Conservation (phyloP, 1,139 yeast genomes). For the Blastobotrys niveus region DNA sequence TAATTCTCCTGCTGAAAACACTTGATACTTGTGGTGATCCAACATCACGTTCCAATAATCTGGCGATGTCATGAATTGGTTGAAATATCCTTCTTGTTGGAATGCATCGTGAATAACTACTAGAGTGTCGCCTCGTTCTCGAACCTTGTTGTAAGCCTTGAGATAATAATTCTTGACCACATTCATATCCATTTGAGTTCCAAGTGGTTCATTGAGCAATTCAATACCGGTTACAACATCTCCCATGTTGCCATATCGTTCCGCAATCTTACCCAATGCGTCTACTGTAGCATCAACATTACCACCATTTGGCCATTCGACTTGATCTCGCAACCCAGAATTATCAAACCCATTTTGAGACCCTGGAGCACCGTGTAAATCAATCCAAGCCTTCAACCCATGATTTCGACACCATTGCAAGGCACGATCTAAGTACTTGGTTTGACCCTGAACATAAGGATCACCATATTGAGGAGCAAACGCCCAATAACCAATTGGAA, state of each 20-base stretch:
- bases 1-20: conserved; percentile 62
- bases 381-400: conserved; percentile 78
- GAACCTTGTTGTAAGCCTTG: conserved; percentile 49
- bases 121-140: conserved; percentile 42
- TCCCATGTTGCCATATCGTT: conserved; percentile 60
- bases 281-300: conserved; percentile 50
- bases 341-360: conserved; percentile 96
- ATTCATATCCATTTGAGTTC: conserved; percentile 56
- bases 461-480: conserved; percentile 58
- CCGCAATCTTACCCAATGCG: conserved; percentile 41
- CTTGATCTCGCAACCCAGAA: conserved; percentile 72
- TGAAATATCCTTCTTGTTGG: conserved; percentile 55
- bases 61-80: conserved; percentile 42
- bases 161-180: conserved; percentile 51
- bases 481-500: conserved; percentile 98
- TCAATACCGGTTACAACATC: conserved; percentile 83
- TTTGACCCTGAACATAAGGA: conserved; percentile 88
- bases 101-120: conserved; percentile 73
- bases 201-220: conserved; percentile 85
- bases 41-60: conserved; percentile 60
- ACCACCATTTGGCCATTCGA: conserved; percentile 45
- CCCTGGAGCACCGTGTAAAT: conserved; percentile 95
- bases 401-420: conserved; percentile 64
- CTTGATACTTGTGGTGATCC: conserved; percentile 92
- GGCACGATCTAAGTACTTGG: conserved; percentile 64